phyloP scores from a whole-genome alignment of 2,329 filamentous ascomycete genomes.

The Clonostachys rhizophaga region DNA sequence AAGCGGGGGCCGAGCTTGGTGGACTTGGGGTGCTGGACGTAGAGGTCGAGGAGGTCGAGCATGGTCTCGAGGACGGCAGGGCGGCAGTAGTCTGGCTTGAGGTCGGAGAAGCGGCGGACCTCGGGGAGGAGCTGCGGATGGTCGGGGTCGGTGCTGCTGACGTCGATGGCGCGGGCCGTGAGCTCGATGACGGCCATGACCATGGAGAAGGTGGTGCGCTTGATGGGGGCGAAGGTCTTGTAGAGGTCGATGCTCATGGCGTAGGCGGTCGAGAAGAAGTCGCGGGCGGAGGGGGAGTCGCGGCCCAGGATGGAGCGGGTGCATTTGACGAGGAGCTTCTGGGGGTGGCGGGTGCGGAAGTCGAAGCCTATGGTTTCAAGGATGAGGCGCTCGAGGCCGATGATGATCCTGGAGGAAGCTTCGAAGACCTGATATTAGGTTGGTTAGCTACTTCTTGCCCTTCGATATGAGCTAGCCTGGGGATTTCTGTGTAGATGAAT shows the following conservation, averaged over 20 bases:
- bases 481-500: background rate
- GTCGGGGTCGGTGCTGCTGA: constrained; percentile 25
- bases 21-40: constrained; percentile 73
- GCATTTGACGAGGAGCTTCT: constrained; percentile 80
- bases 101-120: background rate
- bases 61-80: constrained; percentile 67
- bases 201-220: constrained; percentile 83
- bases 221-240: constrained; percentile 87
- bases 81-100: constrained; percentile 22
- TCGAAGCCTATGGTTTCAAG: constrained; percentile 92
- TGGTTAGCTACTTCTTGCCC: background rate
- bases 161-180: constrained; percentile 61
- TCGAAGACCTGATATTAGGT: constrained; percentile 70
- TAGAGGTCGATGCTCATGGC: constrained; percentile 85
- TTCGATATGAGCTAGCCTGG: background rate
- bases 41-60: constrained; percentile 86
- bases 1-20: constrained; percentile 72
- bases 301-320: constrained; percentile 47
- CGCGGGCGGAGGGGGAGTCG: constrained; percentile 14
- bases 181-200: constrained; percentile 80
- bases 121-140: background rate
- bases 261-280: constrained; percentile 66
- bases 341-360: constrained; percentile 83
- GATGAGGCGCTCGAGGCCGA: constrained; percentile 87
- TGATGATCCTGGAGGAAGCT: constrained; percentile 70